Evolutionary conservation across 2,329 filamentous ascomycete genomes (phyloP).

Genomic region (Lachnellula subtilissima): DNA sequence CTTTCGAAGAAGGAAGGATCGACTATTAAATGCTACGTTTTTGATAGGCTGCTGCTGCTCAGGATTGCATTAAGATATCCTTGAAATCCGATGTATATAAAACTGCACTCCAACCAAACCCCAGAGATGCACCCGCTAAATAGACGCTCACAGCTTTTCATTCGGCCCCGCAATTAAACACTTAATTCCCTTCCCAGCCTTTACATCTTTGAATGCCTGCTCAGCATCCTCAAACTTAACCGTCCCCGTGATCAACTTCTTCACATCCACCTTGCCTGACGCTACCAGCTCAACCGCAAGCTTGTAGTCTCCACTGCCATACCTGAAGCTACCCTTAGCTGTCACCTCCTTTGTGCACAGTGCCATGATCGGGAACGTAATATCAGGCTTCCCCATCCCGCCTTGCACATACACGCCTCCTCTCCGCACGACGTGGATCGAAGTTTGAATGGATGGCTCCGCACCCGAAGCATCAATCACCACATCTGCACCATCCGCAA

Average conservation of each 20-base stretch:
- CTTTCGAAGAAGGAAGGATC: no score
- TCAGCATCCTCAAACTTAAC: conserved; percentile 81
- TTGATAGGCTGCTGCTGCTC: no score
- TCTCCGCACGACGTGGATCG: conserved; percentile 63
- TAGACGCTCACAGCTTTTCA: conserved; percentile 16
- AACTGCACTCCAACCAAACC: no score
- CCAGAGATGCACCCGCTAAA: no score
- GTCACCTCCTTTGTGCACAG: conserved; percentile 87
- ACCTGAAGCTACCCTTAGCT: conserved; percentile 82
- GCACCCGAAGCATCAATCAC: conserved; percentile 79
- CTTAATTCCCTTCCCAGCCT: conserved; percentile 74
- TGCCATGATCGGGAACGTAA: conserved; percentile 87
- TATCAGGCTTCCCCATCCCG: conserved; percentile 84
- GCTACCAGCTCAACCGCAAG: conserved; percentile 69
- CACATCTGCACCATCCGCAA: conserved; percentile 66
- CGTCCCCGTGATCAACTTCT: conserved; percentile 72
- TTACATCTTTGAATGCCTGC: conserved; percentile 80
- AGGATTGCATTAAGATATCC: no score
- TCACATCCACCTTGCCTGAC: conserved; percentile 69
- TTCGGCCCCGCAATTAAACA: conserved; percentile 63
- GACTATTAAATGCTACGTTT: no score
- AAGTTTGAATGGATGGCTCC: conserved; percentile 71
- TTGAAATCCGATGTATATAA: no score
- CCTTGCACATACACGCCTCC: conserved; percentile 80
- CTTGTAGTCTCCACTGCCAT: conserved; percentile 81